Base-by-base conservation (phyloP, 2,329 filamentous ascomycete species). In the Fusarium proliferatum region DNA sequence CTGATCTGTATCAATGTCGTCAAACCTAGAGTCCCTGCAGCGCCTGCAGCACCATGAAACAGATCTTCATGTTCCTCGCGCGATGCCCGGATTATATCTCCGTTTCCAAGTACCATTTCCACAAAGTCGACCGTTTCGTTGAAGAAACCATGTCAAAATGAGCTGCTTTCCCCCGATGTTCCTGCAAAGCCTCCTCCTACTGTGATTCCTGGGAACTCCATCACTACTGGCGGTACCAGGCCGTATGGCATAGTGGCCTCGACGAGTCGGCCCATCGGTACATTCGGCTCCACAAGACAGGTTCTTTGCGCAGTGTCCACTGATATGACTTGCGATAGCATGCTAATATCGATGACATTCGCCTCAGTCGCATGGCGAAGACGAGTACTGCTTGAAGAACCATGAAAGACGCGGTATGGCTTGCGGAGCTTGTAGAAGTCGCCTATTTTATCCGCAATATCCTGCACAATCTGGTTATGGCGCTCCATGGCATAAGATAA, bases 191-290 rank as follows among this genome's bases (percentile, higher is more conserved):
- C 90, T 6, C 91, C 91, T 19, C 91, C 91, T 0, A 88, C 88
- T 0, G 91, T 93, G 70, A 93, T 93, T 1, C 90, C 90, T 0
- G 91, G 91, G 56, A 93, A 91, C 75, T 93, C 91, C 88, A 93
- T 92, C 8, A 93, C 90, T 0, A 93, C 90, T 0, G 87, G 88
- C 88, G 91, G 71, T 2, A 93, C 80, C 0, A 93, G 82, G 1
- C 87, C 87, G 55, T 88, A 77, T 9, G 81, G 79, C 52, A 91
- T 75, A 0, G 90, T 90, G 3, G 86, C 88, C 60, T 87, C 85
- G 2, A 93, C 87, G 4, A 93, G 84, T 2, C 82, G 82, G 66
- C 92, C 90, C 90, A 93, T 93, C 0, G 90, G 85, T 7, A 93
- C 91, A 72, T 93, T 93, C 0, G 91, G 90, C 76, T 93, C 91